Conservation (phyloP, 2,329 filamentous ascomycete species). For the Botrytis cinerea region DNA sequence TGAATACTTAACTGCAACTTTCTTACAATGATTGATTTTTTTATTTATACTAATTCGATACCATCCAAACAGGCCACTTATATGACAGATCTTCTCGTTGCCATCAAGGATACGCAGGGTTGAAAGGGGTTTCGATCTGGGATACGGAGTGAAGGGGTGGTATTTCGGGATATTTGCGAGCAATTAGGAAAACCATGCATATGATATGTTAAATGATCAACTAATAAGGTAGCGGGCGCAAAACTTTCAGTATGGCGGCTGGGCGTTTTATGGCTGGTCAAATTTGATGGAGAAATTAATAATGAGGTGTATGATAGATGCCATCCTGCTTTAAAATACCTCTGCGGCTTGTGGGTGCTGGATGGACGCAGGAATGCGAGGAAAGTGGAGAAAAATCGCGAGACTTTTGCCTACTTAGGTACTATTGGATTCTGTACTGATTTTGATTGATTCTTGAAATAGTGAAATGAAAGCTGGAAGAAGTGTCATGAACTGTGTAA, state of each 20-base stretch:
- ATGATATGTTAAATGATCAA: constrained; percentile 11
- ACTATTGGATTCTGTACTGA: neutral
- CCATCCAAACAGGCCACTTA: constrained; percentile 24
- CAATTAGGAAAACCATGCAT: neutral
- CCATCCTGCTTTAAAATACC: neutral
- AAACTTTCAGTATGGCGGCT: constrained; percentile 4
- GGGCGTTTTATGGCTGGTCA: constrained; percentile 15
- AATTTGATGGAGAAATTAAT: neutral
- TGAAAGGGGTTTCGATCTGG: constrained; percentile 2
- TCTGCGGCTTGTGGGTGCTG: neutral
- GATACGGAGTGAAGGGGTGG: neutral
- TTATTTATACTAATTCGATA: neutral
- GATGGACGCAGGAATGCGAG: neutral
- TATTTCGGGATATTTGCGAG: constrained; percentile 10
- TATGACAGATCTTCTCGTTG: constrained; percentile 29
- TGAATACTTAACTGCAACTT: constrained; percentile 23
- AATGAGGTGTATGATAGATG: constrained; percentile 13
- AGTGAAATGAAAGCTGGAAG: neutral
- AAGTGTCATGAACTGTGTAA: neutral
- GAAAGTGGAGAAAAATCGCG: neutral
- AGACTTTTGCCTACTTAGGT: neutral
- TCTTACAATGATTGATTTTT: constrained; percentile 21
- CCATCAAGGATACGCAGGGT: constrained; percentile 29
- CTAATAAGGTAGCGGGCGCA: constrained; percentile 17
- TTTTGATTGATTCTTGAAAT: neutral